Percentiles rank a stretch among this genome's conserved stretches.
These are phyloP conservation scores for Leccinum brunneo-olivaceum DNA, from an alignment of 1,284 basidiomycete genomes.

Conservation along the genomic window DNA sequence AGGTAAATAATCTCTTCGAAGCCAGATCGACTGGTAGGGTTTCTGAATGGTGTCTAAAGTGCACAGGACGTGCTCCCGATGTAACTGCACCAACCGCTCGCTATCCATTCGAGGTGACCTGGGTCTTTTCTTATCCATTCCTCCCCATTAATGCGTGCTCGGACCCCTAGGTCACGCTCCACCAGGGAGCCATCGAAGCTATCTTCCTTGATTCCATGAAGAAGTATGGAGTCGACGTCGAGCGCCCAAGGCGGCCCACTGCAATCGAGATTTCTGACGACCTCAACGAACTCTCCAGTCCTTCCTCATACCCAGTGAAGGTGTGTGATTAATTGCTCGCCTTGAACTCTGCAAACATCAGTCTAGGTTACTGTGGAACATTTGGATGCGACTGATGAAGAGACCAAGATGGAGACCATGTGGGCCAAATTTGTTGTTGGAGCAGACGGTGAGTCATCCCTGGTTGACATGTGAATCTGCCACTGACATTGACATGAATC, in stretches of 20 bases:
- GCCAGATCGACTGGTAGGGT: not conserved
- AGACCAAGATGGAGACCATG: slow-evolving; percentile 16
- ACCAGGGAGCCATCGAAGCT: slow-evolving; percentile 68
- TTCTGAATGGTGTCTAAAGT: slow-evolving; percentile 31
- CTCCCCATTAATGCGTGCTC: not conserved
- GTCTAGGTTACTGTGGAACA: slow-evolving; percentile 38
- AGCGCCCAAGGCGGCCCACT: slow-evolving; percentile 50
- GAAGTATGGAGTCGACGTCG: slow-evolving; percentile 46
- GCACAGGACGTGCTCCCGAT: slow-evolving; percentile 54
- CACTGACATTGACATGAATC: not conserved
- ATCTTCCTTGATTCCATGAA: slow-evolving; percentile 63
- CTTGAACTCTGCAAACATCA: not conserved
- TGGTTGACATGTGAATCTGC: not conserved
- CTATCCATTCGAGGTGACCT: slow-evolving; percentile 55
- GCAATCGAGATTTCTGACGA: slow-evolving; percentile 47
- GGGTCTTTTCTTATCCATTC: not conserved
- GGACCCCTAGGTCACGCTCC: slow-evolving; percentile 51
- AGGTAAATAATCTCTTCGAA: slow-evolving; percentile 36
- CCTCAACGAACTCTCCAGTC: slow-evolving; percentile 35
- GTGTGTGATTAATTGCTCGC: slow-evolving; percentile 29
- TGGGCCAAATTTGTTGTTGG: slow-evolving; percentile 58
- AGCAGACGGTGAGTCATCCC: slow-evolving; percentile 43
- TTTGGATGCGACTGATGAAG: slow-evolving; percentile 26
- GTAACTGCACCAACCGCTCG: slow-evolving; percentile 52
- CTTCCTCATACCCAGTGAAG: slow-evolving; percentile 48